Evolutionary conservation across 176 grass and related monocot species (phyloP), one percentile per base, ranked within the genome.

Genomic region (Eleusine coracana): DNA sequence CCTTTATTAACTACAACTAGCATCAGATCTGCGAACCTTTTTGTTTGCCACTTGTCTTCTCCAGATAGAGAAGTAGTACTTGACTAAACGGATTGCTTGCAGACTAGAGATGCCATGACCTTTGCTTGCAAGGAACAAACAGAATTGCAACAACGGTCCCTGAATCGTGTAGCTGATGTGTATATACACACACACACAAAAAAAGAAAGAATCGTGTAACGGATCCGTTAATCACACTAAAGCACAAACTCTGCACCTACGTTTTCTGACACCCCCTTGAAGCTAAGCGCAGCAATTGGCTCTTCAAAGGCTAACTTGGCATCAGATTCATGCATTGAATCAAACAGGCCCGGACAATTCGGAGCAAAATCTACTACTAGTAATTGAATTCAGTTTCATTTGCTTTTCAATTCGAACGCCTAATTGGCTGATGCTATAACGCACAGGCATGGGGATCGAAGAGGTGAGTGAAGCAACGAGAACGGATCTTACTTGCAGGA

Each of bases 401-500:
- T 60, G 21, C 58, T 10, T 60, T 29, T 3, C 0, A n/a, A 23
- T 63, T 63, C 21, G 25, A 62, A 5, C n/a, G 17, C 63, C 6
- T 66, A 45, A 69, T 20, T 82, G 5, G 29, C 51, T 39, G 7
- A 7, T 31, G 34, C 3, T 13, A n/a, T 46, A 56, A 18, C 7
- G 5, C 31, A 38, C 3, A 37, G 17, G 4, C 15, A 54, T 31
- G 3, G 12, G 21, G 27, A n/a, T 2, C 0, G 54, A 63, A 23
- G 18, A 20, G 62, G 20, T 12, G 25, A 25, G 25, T 25, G 25
- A 25, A 5, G 42, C 72, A 36, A 5, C 6, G 31, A 34, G 31
- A 71, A 16, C 5, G 23, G 59, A 48, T 41, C 81, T 88, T 90
- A 99, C 96, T 94, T 91, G 96, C 96, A 98, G 20, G 90, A 89